These are phyloP conservation scores for Salvia splendens DNA, from an alignment of 257 asterid genomes.

Conservation along the genomic window DNA sequence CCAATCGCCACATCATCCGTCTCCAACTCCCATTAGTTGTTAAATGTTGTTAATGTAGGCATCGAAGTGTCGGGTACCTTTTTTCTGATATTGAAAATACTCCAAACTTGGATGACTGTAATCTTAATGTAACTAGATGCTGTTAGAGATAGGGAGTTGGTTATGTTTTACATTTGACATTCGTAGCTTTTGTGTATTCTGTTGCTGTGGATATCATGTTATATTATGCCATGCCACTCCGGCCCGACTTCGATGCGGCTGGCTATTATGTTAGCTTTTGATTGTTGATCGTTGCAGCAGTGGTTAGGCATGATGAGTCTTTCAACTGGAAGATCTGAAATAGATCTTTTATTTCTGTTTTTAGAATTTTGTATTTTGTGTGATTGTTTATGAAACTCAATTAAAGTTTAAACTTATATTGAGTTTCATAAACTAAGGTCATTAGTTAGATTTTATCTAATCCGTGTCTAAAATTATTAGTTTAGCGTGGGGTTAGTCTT, in stretches of 20 bases:
- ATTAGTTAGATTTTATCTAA: no score
- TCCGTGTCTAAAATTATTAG: no score
- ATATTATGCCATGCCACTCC: background rate
- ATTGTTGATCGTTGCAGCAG: no score
- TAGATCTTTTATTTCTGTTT: no score
- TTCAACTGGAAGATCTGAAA: no score
- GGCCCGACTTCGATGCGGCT: background rate
- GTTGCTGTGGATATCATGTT: constrained; percentile 30
- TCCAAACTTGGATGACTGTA: constrained; percentile 44
- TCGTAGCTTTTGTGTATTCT: constrained; percentile 39
- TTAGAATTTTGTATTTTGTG: no score
- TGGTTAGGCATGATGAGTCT: no score
- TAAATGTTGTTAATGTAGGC: constrained; percentile 48
- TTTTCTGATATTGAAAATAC: constrained; percentile 28
- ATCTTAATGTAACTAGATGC: constrained; percentile 34
- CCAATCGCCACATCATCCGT: constrained; percentile 52
- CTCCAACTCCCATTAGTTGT: constrained; percentile 72
- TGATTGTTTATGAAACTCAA: no score
- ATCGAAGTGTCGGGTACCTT: constrained; percentile 9
- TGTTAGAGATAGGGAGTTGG: constrained; percentile 31
- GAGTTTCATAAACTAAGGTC: no score
- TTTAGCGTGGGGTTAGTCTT: no score
- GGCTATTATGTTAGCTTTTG: background rate
- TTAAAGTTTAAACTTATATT: no score
- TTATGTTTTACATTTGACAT: constrained; percentile 31